These are phyloP conservation scores for Aspergillus clavatus DNA, from an alignment of 2,329 filamentous ascomycete genomes.

Conservation along the genomic window DNA sequence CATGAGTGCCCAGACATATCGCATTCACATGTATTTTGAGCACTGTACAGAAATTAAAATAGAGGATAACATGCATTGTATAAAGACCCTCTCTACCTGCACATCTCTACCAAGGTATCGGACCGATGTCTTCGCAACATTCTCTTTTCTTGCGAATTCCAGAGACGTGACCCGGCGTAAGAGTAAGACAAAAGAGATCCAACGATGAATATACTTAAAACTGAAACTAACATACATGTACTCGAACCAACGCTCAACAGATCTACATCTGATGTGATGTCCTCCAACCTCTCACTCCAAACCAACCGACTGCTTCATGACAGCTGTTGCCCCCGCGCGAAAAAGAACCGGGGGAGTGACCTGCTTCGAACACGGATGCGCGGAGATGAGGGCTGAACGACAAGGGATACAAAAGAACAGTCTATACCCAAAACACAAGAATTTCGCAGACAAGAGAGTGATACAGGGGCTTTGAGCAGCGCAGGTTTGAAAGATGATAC, in stretches of 20 bases:
- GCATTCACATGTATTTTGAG: slow-evolving; percentile 5
- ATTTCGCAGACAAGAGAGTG: slow-evolving; percentile 10
- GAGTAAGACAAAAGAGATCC: slow-evolving; percentile 24
- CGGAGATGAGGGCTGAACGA: slow-evolving; percentile 10
- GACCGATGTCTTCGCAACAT: no score
- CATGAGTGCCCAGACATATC: background rate
- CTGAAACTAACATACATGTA: slow-evolving; percentile 20
- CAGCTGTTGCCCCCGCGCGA: slow-evolving; percentile 4
- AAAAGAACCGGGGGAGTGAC: background rate
- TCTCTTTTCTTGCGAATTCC: no score
- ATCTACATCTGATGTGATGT: slow-evolving; percentile 16
- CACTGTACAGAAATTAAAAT: slow-evolving; percentile 1
- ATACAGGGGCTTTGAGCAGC: slow-evolving; percentile 15
- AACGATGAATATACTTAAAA: slow-evolving; percentile 27
- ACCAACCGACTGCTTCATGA: slow-evolving; percentile 2
- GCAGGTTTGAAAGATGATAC: slow-evolving; percentile 12
- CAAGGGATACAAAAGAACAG: slow-evolving; percentile 21
- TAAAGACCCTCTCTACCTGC: background rate
- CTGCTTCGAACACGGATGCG: slow-evolving; percentile 10
- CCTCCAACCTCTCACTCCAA: slow-evolving; percentile 11
- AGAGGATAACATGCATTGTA: background rate
- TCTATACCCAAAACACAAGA: slow-evolving; percentile 15
- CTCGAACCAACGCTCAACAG: slow-evolving; percentile 4
- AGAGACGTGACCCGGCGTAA: no score
- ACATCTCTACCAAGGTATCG: no score